These are phyloP conservation scores for Chlorophyllum brunneum DNA, from an alignment of 768 basidiomycete species.

Conservation along the genomic window DNA sequence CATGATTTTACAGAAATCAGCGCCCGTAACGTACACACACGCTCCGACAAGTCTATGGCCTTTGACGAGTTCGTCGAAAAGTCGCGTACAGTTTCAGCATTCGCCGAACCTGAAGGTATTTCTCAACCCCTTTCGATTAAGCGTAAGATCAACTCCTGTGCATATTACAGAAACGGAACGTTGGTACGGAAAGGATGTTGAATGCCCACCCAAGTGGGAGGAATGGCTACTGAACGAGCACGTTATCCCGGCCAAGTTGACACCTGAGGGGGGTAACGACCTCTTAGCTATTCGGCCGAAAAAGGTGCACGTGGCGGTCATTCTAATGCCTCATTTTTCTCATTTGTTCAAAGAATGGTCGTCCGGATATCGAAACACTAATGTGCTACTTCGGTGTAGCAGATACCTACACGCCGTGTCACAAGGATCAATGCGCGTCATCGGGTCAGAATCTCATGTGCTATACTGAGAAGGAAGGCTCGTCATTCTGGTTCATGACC, in stretches of 20 bases:
- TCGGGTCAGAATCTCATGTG: conserved; percentile 88
- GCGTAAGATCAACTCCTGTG: not conserved
- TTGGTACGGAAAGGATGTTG: conserved; percentile 75
- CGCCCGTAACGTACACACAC: conserved; percentile 61
- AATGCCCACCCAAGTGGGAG: conserved; percentile 64
- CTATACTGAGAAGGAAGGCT: conserved; percentile 66
- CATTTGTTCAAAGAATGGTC: conserved; percentile 5
- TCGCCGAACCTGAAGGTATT: conserved; percentile 37
- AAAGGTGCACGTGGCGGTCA: conserved; percentile 33
- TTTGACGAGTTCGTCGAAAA: conserved; percentile 50
- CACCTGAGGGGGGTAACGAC: conserved; percentile 54
- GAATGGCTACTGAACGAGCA: conserved; percentile 47
- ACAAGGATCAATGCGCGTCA: conserved; percentile 82
- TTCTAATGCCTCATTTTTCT: not conserved
- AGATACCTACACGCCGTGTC: conserved; percentile 80
- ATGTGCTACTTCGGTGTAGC: conserved; percentile 86
- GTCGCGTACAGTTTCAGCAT: conserved; percentile 31
- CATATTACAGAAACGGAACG: conserved; percentile 53
- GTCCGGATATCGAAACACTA: conserved; percentile 58
- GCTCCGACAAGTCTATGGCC: conserved; percentile 48
- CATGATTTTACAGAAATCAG: conserved; percentile 38
- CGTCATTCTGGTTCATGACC: conserved; percentile 89
- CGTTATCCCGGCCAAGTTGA: conserved; percentile 48
- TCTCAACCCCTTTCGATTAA: not conserved
- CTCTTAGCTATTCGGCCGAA: conserved; percentile 53